phyloP scores from a whole-genome alignment of 805 yeast species.

The Myxozyma monticola region DNA sequence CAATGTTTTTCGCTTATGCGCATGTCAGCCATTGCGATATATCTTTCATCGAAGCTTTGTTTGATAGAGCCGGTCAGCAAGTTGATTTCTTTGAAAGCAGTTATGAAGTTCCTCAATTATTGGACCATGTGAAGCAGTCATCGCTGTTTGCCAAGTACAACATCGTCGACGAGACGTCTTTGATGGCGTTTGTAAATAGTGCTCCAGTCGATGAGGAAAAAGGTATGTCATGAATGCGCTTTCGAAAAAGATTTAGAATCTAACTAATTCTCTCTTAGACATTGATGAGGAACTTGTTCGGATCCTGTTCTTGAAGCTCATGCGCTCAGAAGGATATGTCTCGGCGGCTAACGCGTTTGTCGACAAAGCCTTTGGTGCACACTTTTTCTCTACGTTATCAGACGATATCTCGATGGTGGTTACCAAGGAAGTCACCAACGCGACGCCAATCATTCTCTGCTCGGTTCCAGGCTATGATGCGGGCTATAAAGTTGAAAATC shows the following conservation, averaged over 20 bases:
- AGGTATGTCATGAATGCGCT: conserved; percentile 1
- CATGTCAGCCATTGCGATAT: conserved; percentile 8
- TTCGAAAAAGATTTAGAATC: background rate
- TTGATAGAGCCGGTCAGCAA: conserved; percentile 14
- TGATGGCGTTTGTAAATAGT: conserved; percentile 6
- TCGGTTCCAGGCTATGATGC: conserved; percentile 69
- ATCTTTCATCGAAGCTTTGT: conserved; percentile 17
- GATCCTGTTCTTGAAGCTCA: conserved; percentile 18
- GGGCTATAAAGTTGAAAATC: conserved; percentile 50
- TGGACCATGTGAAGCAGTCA: conserved; percentile 8
- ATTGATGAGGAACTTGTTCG: conserved; percentile 13
- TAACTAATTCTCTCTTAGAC: conserved; percentile 1
- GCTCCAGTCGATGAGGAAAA: conserved; percentile 3
- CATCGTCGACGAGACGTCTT: conserved; percentile 3
- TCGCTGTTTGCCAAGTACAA: conserved; percentile 9
- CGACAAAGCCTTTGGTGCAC: conserved; percentile 4
- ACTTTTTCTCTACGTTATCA: background rate
- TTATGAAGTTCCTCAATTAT: conserved; percentile 13
- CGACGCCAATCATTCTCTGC: conserved; percentile 52
- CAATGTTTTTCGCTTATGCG: conserved; percentile 35
- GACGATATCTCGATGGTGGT: conserved; percentile 29
- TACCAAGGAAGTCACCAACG: conserved; percentile 17
- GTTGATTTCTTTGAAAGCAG: conserved; percentile 14
- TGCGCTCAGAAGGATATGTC: conserved; percentile 23
- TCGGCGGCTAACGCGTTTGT: conserved; percentile 9